Base-by-base conservation (phyloP, 1,284 basidiomycete species). In the Dichomitus squalens region DNA sequence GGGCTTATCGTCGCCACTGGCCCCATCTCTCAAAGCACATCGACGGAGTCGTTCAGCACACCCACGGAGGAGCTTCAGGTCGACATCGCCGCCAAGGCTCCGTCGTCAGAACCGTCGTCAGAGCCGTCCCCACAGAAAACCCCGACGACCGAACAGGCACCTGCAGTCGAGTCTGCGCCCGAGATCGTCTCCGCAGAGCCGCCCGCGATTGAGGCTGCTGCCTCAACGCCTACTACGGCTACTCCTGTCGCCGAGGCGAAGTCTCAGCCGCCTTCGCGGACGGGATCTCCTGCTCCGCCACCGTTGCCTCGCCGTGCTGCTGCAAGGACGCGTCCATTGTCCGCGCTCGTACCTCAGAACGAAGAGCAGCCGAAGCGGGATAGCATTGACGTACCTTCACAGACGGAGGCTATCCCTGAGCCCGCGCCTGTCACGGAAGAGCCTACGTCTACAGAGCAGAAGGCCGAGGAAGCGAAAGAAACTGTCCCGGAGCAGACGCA, bases 291-390 rank as follows among this genome's bases (percentile, higher is more conserved):
- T 25, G 71, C 70, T 0, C 81, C 84, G 16, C 84, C 85, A 0
- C 85, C 85, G 3, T 64, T 87, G 18, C 85, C 85, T 0, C 73
- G 83, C 43, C 72, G 84, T 49, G 84, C 84, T 0, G 79, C 81
- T 20, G 79, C 76, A 8, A 68, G 76, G 59, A 70, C 18, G 58
- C 72, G 18, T 67, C 75, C 27, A 61, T 70, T 21, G 67, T 58
- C 54, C 6, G 36, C 53, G 16, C 41, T 47, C 23, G 40, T 53
- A 7, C 40, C 53, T 14, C 56, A 55, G 34, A 5, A 23, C n/a
- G 41, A 16, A n/a, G 47, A 49, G 25, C 41, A 35, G 14, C 46
- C 53, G 33, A 52, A 43, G 38, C 38, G 46, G 9, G 29, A 49
- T 23, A 52, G 47, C 20, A 3, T 48, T 12, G 52, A 51, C 36